A percentile compares a stretch with the other conserved stretches of the same genome.
phyloP scores from a whole-genome alignment of 1,284 basidiomycete genomes.

The Austroboletus rostrupii region DNA sequence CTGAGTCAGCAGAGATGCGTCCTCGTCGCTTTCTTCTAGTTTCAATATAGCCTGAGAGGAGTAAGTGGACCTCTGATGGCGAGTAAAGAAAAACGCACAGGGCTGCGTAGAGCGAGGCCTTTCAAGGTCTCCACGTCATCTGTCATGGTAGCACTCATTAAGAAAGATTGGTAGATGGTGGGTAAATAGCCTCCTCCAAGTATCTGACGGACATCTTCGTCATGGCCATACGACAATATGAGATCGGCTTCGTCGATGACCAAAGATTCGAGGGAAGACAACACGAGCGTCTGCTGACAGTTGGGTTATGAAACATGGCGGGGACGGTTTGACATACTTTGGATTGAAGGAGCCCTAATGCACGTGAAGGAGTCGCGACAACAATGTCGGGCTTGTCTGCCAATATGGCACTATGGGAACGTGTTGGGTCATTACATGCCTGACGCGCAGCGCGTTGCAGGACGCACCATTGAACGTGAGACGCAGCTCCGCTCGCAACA shows the following conservation, averaged over 20 bases:
- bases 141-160: conserved; percentile 98
- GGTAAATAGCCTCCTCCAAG: conserved; percentile 78
- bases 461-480: conserved; percentile 72
- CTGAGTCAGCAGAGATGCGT: conserved; percentile 77
- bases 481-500: conserved; percentile 69
- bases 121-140: conserved; percentile 92
- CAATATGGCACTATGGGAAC: conserved; percentile 58
- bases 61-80: neutral
- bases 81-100: conserved; percentile 49
- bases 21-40: conserved; percentile 82
- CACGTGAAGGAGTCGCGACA: conserved; percentile 87
- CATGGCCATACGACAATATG: conserved; percentile 95
- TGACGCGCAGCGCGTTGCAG: neutral
- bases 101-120: conserved; percentile 82
- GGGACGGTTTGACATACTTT: conserved; percentile 44
- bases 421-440: conserved; percentile 2
- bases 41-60: conserved; percentile 72
- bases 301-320: conserved; percentile 1
- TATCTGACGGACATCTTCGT: conserved; percentile 86
- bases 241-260: conserved; percentile 99
- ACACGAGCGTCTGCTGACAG: conserved; percentile 50
- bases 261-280: conserved; percentile 73
- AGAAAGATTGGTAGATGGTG: conserved; percentile 87
- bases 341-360: conserved; percentile 75
- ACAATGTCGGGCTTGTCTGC: conserved; percentile 91